Percentiles rank a stretch among this genome's conserved stretches.
These are phyloP conservation scores for Opeltia flavorubescens DNA, from an alignment of 495 filamentous ascomycete genomes.

Conservation along the genomic window DNA sequence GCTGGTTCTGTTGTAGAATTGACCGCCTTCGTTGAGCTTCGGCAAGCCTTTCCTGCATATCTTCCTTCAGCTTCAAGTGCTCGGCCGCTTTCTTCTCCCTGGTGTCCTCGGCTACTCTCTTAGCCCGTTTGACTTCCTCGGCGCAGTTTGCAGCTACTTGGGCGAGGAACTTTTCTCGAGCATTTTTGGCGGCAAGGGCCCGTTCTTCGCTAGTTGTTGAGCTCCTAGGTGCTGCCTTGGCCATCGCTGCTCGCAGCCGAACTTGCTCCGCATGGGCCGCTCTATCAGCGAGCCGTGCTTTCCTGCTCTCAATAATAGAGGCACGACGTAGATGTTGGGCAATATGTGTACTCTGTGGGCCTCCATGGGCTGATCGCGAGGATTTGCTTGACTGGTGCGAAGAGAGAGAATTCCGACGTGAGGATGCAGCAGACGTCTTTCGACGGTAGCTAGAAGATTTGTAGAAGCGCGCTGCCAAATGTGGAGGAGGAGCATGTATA, in stretches of 20 bases:
- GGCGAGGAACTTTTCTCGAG: conserved; percentile 79
- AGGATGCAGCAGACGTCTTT: conserved; percentile 73
- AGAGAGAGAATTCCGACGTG: conserved; percentile 78
- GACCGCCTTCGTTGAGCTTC: conserved; percentile 65
- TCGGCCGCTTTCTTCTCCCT: conserved; percentile 84
- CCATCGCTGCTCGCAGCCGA: conserved; percentile 73
- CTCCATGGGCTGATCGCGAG: conserved; percentile 45
- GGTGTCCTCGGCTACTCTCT: conserved; percentile 82
- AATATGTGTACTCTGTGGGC: conserved; percentile 64
- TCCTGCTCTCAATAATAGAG: conserved; percentile 84
- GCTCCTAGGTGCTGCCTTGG: conserved; percentile 56
- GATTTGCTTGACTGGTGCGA: conserved; percentile 68
- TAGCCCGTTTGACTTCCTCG: conserved; percentile 87
- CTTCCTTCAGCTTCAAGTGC: conserved; percentile 52
- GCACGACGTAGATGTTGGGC: conserved; percentile 83
- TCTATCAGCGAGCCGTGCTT: conserved; percentile 82
- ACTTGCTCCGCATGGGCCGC: conserved; percentile 95
- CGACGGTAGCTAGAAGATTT: conserved; percentile 48
- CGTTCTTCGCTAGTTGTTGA: conserved; percentile 59
- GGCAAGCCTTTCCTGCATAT: conserved; percentile 81
- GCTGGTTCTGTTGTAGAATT: conserved; percentile 39
- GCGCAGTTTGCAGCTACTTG: conserved; percentile 90
- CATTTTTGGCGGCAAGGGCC: conserved; percentile 78
- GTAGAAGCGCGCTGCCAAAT: conserved; percentile 78
- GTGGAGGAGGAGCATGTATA: conserved; percentile 53